Conservation (phyloP, 805 yeast species). For the Saccharomycopsis babjevae region DNA sequence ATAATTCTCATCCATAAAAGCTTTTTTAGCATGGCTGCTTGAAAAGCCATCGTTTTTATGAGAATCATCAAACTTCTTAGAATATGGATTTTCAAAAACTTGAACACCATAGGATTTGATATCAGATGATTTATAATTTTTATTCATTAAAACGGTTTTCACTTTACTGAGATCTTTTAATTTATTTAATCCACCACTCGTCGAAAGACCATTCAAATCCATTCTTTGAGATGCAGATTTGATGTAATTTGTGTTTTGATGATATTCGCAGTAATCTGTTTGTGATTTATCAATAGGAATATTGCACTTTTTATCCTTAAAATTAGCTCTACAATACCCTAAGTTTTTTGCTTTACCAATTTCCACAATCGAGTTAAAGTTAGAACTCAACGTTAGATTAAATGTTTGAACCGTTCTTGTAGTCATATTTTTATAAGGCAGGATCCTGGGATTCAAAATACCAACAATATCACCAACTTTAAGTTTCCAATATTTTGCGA, state of each 20-base stretch:
- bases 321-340: constrained; percentile 50
- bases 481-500: constrained; percentile 62
- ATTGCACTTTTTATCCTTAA: constrained; percentile 44
- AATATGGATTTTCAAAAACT: constrained; percentile 19
- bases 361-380: constrained; percentile 48
- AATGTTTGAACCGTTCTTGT: constrained; percentile 29
- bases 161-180: background rate
- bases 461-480: constrained; percentile 67
- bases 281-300: constrained; percentile 47
- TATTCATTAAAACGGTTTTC: constrained; percentile 12
- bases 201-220: constrained; percentile 59
- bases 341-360: constrained; percentile 62
- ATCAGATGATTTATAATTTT: constrained; percentile 13
- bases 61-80: constrained; percentile 23
- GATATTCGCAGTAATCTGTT: constrained; percentile 59
- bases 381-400: constrained; percentile 44
- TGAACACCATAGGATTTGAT: constrained; percentile 11
- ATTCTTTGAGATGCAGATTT: constrained; percentile 51
- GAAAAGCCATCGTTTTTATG: constrained; percentile 29
- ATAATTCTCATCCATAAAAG: constrained; percentile 41
- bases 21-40: constrained; percentile 33
- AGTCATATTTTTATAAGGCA: constrained; percentile 27
- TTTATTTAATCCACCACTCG: constrained; percentile 38
- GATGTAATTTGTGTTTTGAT: constrained; percentile 47
- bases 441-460: constrained; percentile 63